Conservation (phyloP, 2,329 filamentous ascomycete genomes). For the Penicillium hordei region DNA sequence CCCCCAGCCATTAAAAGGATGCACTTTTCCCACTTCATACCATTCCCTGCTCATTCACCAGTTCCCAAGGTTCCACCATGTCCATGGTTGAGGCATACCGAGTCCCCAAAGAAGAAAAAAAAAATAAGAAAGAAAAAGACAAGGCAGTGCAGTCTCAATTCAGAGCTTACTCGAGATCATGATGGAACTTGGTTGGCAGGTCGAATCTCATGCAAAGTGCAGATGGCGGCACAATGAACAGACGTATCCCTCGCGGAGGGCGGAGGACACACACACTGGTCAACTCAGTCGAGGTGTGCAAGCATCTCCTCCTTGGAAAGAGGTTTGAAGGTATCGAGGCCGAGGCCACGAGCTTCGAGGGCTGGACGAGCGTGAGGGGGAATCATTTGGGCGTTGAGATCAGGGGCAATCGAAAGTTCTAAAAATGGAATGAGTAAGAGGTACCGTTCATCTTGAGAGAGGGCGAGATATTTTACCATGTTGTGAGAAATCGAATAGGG, state of each 20-base stretch:
- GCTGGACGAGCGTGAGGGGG: conserved; percentile 75
- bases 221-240: conserved; percentile 36
- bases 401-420: conserved; percentile 96
- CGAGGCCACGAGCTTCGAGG: conserved; percentile 74
- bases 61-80: neutral
- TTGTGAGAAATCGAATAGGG: conserved; percentile 87
- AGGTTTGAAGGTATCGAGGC: conserved; percentile 91
- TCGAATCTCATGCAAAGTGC: conserved; percentile 28
- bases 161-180: conserved; percentile 26
- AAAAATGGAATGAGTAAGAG: conserved; percentile 16
- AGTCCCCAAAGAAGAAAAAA: conserved; percentile 6
- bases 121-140: conserved; percentile 24
- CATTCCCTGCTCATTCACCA: conserved; percentile 8
- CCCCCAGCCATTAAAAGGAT: conserved; percentile 28
- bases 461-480: conserved; percentile 66
- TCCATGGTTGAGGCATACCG: conserved; percentile 4
- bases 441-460: neutral
- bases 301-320: conserved; percentile 96
- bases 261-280: conserved; percentile 30
- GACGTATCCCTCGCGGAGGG: conserved; percentile 40
- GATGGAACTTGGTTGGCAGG: conserved; percentile 18
- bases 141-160: conserved; percentile 31
- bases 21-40: conserved; percentile 9
- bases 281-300: conserved; percentile 85
- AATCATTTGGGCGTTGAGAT: conserved; percentile 83